Evolutionary conservation across 768 basidiomycete species (phyloP).

Genomic region (Sporobolomyces pararoseus): DNA sequence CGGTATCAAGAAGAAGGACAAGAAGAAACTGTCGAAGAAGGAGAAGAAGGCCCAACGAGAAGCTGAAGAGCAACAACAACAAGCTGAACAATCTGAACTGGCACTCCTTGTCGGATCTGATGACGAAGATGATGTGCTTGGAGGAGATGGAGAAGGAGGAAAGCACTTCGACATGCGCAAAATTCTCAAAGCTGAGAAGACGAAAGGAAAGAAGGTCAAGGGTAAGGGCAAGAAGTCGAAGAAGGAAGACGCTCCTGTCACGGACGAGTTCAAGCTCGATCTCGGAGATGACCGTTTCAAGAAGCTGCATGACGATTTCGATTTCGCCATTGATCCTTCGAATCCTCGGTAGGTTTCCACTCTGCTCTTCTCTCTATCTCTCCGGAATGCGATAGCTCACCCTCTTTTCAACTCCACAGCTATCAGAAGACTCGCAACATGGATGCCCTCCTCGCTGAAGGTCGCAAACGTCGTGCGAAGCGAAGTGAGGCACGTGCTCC

Average conservation of each 20-base stretch:
- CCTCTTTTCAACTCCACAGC: conserved; percentile 52
- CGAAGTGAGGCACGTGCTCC: conserved; percentile 25
- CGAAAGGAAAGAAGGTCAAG: conserved; percentile 49
- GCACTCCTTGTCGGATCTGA: conserved; percentile 54
- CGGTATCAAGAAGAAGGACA: conserved; percentile 42
- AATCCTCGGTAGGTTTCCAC: conserved; percentile 74
- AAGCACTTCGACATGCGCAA: conserved; percentile 88
- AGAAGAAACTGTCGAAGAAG: conserved; percentile 34
- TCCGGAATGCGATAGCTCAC: not conserved
- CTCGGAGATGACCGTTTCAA: conserved; percentile 84
- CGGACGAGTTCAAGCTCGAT: conserved; percentile 77
- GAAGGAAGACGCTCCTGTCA: conserved; percentile 60
- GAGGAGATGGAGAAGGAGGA: conserved; percentile 53
- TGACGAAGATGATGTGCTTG: conserved; percentile 55
- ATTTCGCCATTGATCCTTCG: conserved; percentile 91
- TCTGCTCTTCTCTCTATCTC: not conserved
- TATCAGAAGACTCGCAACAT: conserved; percentile 92
- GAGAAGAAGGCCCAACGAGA: conserved; percentile 41
- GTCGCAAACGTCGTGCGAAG: conserved; percentile 60
- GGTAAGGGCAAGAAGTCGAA: conserved; percentile 51
- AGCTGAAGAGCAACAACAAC: conserved; percentile 32
- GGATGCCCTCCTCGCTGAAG: conserved; percentile 75
- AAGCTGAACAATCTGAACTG: conserved; percentile 36
- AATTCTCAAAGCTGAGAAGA: conserved; percentile 80
- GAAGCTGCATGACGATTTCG: conserved; percentile 78